Percentiles rank a stretch among this genome's conserved stretches.
phyloP scores from a whole-genome alignment of 495 filamentous ascomycete species.

The Chlorociboria aeruginascens region DNA sequence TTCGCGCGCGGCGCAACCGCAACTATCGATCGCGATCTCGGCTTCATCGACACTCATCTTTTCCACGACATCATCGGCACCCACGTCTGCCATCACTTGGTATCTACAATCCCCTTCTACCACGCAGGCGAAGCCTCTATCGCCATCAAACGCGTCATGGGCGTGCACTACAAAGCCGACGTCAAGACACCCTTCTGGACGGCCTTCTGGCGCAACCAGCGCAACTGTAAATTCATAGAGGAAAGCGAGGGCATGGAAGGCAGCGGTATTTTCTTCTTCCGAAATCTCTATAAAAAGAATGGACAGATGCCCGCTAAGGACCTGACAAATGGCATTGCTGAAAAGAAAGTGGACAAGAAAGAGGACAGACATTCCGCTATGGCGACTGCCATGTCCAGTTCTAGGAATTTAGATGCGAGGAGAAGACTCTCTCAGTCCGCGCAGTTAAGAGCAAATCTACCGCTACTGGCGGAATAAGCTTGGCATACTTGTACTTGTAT shows the following conservation, averaged over 20 bases:
- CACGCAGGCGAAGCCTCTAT: conserved; percentile 58
- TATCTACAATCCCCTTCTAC: conserved; percentile 60
- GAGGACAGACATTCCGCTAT: conserved; percentile 3
- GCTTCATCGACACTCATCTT: conserved; percentile 57
- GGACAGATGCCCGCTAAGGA: conserved; percentile 11
- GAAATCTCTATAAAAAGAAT: conserved; percentile 24
- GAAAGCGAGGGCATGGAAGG: conserved; percentile 29
- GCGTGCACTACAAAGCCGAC: conserved; percentile 47
- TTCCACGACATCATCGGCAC: conserved; percentile 66
- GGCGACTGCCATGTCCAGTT: conserved; percentile 16
- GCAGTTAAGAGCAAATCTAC: conserved; percentile 14
- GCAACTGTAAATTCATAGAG: conserved; percentile 43
- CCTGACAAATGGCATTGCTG: background rate
- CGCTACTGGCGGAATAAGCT: conserved; percentile 10
- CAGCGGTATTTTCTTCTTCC: conserved; percentile 39
- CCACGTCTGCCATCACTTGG: conserved; percentile 58
- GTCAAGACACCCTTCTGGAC: conserved; percentile 32
- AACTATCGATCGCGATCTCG: conserved; percentile 58
- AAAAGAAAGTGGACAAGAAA: conserved; percentile 6
- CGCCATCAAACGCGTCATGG: conserved; percentile 53
- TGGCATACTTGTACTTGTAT: background rate
- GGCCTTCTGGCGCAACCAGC: conserved; percentile 33
- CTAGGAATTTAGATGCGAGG: conserved; percentile 15
- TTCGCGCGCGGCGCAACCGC: conserved; percentile 55
- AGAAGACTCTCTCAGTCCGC: conserved; percentile 16